Conservation (phyloP, 176 grass and related monocot species). For the Raddia guianensis region DNA sequence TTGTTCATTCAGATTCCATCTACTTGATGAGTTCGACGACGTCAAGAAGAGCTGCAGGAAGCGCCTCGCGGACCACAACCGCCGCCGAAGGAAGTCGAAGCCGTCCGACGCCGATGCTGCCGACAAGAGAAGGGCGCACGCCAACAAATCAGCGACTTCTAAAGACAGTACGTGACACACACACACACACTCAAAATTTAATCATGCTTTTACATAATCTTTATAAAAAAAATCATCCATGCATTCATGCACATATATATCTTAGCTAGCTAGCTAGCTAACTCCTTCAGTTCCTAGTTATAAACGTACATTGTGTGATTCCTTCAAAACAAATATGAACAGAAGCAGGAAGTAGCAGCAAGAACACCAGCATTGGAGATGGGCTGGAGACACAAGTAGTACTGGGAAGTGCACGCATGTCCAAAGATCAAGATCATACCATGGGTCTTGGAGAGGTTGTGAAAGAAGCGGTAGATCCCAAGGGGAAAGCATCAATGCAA, state of each 20-base stretch:
- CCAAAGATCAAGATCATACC: slow-evolving; percentile 53
- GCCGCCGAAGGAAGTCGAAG: slow-evolving; percentile 84
- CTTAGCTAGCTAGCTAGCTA: not conserved
- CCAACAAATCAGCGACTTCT: slow-evolving; percentile 42
- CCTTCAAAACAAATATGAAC: slow-evolving; percentile 26
- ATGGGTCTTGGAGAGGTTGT: slow-evolving; percentile 61
- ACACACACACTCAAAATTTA: not conserved
- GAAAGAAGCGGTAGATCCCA: slow-evolving; percentile 59
- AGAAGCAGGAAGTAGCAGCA: slow-evolving; percentile 65
- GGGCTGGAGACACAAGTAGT: slow-evolving; percentile 40
- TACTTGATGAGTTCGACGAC: slow-evolving; percentile 89
- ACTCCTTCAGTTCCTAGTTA: not conserved
- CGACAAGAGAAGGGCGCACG: slow-evolving; percentile 53
- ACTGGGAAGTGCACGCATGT: slow-evolving; percentile 43
- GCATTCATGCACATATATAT: slow-evolving; percentile 1
- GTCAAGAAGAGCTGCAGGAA: slow-evolving; percentile 94
- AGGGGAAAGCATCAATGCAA: slow-evolving; percentile 57
- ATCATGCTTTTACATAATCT: slow-evolving; percentile 4
- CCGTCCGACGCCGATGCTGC: slow-evolving; percentile 50
- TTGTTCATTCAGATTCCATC: slow-evolving; percentile 69
- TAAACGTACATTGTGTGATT: not conserved
- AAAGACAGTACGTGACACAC: slow-evolving; percentile 54
- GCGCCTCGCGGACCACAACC: slow-evolving; percentile 92
- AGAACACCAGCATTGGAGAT: slow-evolving; percentile 42
- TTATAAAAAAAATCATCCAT: too few species aligned